phyloP scores from a whole-genome alignment of 73 alveolate species.

The Tetrahymena borealis region DNA sequence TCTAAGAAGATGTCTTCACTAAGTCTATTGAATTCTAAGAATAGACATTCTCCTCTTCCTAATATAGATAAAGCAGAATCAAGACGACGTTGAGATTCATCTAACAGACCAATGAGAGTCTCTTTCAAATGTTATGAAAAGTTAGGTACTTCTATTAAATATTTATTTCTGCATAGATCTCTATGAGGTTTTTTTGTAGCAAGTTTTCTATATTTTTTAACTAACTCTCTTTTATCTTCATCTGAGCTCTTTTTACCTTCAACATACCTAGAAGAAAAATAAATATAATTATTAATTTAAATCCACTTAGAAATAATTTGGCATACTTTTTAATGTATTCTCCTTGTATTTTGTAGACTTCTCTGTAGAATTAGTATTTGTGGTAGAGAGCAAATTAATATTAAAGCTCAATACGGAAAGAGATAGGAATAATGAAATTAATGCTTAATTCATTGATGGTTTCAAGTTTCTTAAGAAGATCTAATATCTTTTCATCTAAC shows the following conservation, averaged over 20 bases:
- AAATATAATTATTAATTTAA: background rate
- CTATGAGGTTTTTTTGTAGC: constrained; percentile 19
- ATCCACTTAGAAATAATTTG: background rate
- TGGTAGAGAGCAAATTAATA: constrained; percentile 3
- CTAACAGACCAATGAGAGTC: background rate
- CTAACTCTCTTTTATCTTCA: background rate
- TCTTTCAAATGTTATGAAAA: constrained; percentile 17
- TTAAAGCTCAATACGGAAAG: constrained; percentile 8
- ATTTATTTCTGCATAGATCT: constrained; percentile 31
- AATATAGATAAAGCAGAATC: constrained; percentile 9
- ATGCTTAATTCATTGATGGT: constrained; percentile 9
- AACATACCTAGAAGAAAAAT: background rate
- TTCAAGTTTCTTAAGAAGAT: constrained; percentile 8
- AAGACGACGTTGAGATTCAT: constrained; percentile 16
- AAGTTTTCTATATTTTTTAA: background rate
- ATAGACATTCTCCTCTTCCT: constrained; percentile 35
- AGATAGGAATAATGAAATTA: constrained; percentile 22
- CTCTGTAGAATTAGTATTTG: background rate
- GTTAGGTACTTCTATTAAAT: constrained; percentile 11
- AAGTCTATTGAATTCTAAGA: constrained; percentile 22
- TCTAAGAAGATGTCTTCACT: constrained; percentile 17
- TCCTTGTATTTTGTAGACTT: background rate
- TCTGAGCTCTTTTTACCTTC: background rate
- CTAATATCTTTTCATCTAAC: background rate
- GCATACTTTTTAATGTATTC: constrained; percentile 15